These are phyloP conservation scores for Allantophomopsis lycopodina DNA, from an alignment of 2,329 filamentous ascomycete species.

Conservation along the genomic window DNA sequence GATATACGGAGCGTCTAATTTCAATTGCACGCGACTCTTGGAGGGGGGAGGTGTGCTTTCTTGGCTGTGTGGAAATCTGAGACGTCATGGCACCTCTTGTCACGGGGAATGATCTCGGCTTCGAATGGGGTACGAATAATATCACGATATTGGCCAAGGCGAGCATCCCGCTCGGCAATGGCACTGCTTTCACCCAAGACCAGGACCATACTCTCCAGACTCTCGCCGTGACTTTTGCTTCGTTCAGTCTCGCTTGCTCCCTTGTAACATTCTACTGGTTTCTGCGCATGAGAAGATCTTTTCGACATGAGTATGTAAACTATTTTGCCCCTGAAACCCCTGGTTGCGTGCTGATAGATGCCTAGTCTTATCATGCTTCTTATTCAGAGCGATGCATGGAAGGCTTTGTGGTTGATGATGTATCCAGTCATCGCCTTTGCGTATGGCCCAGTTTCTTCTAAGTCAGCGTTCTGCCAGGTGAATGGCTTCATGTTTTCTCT, in stretches of 20 bases:
- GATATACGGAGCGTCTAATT: too few relatives aligned
- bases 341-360: conserved; percentile 7
- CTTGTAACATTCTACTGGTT: conserved; percentile 57
- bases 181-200: neutral
- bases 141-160: too few relatives aligned
- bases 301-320: conserved; percentile 53
- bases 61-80: too few relatives aligned
- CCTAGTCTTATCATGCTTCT: conserved; percentile 59
- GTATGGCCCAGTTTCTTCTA: conserved; percentile 31
- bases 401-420: conserved; percentile 53
- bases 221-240: conserved; percentile 23
- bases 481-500: conserved; percentile 54
- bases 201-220: conserved; percentile 14
- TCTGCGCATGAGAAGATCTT: conserved; percentile 56
- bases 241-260: conserved; percentile 41
- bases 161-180: too few relatives aligned
- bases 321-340: conserved; percentile 1
- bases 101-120: too few relatives aligned
- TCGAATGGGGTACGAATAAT: too few relatives aligned
- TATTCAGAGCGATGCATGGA: conserved; percentile 59
- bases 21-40: too few relatives aligned
- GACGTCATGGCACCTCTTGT: too few relatives aligned
- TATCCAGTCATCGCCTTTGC: conserved; percentile 46
- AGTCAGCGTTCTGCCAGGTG: conserved; percentile 48
- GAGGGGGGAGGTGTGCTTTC: too few relatives aligned